Evolutionary conservation across 108 stramenopile species (phyloP).

Genomic region (Nitzschia inconspicua): DNA sequence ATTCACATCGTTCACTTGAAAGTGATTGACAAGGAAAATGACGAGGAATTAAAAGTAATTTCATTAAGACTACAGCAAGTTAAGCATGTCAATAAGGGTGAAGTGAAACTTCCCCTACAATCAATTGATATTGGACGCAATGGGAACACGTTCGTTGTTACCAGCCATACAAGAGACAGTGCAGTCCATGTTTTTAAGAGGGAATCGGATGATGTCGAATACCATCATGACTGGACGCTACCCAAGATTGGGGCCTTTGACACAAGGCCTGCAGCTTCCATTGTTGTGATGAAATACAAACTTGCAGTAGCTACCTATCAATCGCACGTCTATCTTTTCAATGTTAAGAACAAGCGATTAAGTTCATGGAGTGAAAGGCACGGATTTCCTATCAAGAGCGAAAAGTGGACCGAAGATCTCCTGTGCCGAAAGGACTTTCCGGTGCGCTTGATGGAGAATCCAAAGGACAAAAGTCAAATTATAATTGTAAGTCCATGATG

Average conservation of each 20-base stretch:
- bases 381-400: slow-evolving; percentile 48
- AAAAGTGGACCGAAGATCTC: slow-evolving; percentile 57
- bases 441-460: slow-evolving; percentile 43
- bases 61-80: neutral
- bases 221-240: slow-evolving; percentile 71
- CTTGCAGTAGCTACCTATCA: slow-evolving; percentile 70
- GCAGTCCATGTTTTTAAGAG: slow-evolving; percentile 45
- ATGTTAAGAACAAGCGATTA: slow-evolving; percentile 41
- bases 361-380: slow-evolving; percentile 68
- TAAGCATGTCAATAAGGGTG: neutral
- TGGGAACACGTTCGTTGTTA: slow-evolving; percentile 61
- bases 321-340: slow-evolving; percentile 64
- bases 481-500: slow-evolving; percentile 79
- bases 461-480: slow-evolving; percentile 44
- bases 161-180: slow-evolving; percentile 9
- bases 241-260: slow-evolving; percentile 46
- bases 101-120: slow-evolving; percentile 8
- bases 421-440: slow-evolving; percentile 53
- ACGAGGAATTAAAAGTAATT: slow-evolving; percentile 6
- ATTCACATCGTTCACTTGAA: slow-evolving; percentile 1
- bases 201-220: slow-evolving; percentile 2
- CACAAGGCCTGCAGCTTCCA: slow-evolving; percentile 43
- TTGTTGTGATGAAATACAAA: slow-evolving; percentile 20
- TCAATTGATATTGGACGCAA: slow-evolving; percentile 24
- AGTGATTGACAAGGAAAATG: neutral